Evolutionary conservation across 805 yeast genomes (phyloP).

Genomic region (Pichia cephalocereana): DNA sequence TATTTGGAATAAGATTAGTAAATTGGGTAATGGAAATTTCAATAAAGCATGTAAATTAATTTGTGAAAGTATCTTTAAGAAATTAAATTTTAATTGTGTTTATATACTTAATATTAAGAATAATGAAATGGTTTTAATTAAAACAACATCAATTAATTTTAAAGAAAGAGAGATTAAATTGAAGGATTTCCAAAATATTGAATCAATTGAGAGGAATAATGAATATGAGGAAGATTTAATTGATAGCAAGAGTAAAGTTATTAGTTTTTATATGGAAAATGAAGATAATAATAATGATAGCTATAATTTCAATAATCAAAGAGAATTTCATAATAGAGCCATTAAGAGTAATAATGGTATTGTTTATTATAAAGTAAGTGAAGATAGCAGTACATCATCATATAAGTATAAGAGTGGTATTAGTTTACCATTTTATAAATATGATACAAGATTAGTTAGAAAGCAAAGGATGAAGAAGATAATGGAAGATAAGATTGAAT

Average conservation of each 20-base stretch:
- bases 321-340: slow-evolving; percentile 32
- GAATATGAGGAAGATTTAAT: background rate
- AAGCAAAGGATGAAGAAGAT: slow-evolving; percentile 16
- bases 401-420: slow-evolving; percentile 38
- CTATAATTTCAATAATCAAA: background rate
- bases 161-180: slow-evolving; percentile 32
- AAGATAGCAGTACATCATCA: slow-evolving; percentile 7
- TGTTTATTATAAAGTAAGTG: slow-evolving; percentile 21
- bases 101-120: slow-evolving; percentile 44
- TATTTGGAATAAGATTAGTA: slow-evolving; percentile 29
- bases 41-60: slow-evolving; percentile 35
- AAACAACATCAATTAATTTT: slow-evolving; percentile 35
- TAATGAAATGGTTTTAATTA: slow-evolving; percentile 36
- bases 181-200: slow-evolving; percentile 33
- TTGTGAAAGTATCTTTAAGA: slow-evolving; percentile 28
- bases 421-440: slow-evolving; percentile 43
- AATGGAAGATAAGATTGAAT: slow-evolving; percentile 26
- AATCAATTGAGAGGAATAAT: slow-evolving; percentile 23
- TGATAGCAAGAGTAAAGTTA: slow-evolving; percentile 1
- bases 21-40: slow-evolving; percentile 31
- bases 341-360: slow-evolving; percentile 47
- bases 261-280: slow-evolving; percentile 17
- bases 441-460: slow-evolving; percentile 35
- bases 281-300: slow-evolving; percentile 26
- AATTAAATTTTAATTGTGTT: slow-evolving; percentile 33